These are phyloP conservation scores for Teratosphaeria pseudoeucalypti DNA, from an alignment of 2,329 filamentous ascomycete genomes.

Conservation along the genomic window DNA sequence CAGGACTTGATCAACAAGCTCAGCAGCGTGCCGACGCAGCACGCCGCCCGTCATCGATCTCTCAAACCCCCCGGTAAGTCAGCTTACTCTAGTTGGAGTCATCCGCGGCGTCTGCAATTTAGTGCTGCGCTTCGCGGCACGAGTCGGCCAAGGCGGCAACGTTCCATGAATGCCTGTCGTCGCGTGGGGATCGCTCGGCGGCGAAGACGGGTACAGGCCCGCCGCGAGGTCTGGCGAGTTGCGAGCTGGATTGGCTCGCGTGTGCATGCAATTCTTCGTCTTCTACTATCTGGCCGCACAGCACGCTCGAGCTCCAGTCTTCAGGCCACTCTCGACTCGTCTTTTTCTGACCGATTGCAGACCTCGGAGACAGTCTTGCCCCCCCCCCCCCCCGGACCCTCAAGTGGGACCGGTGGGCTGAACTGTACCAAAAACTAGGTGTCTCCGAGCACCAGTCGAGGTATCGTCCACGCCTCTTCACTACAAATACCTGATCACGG, in stretches of 20 bases:
- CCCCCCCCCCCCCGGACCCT: background rate
- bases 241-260: background rate
- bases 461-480: background rate
- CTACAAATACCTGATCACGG: background rate
- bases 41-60: background rate
- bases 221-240: background rate
- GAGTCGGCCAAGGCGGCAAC: background rate
- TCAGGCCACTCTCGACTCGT: background rate
- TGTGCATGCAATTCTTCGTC: background rate
- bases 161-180: background rate
- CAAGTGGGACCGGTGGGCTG: background rate
- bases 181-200: background rate
- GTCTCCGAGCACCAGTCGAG: background rate
- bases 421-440: background rate
- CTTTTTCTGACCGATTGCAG: background rate
- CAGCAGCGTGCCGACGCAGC: background rate
- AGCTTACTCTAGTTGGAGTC: background rate
- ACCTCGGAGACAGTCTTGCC: background rate
- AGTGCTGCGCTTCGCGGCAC: background rate
- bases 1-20: background rate
- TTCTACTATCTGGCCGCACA: background rate
- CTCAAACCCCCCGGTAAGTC: background rate
- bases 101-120: background rate
- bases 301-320: background rate
- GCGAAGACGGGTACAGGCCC: background rate